Base-by-base conservation (phyloP, 192 early-diverging fungal species). In the Backusella tuberculispora region DNA sequence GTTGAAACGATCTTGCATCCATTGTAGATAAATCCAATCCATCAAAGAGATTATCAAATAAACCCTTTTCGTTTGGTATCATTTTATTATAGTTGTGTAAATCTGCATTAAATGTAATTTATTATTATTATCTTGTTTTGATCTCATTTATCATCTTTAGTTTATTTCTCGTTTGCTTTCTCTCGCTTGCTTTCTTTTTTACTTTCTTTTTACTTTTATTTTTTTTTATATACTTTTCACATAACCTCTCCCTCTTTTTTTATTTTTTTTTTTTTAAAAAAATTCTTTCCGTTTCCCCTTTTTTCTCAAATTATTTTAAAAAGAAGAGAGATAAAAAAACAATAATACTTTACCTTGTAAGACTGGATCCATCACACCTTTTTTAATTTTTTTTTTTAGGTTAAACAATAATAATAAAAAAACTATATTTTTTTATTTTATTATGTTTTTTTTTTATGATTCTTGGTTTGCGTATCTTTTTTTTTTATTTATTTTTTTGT, bases 51-150 rank as follows among this genome's bases (percentile, higher is more conserved):
- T 60, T 60, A 60, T 60, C 53, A 60, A 60, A 60, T 60, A 60
- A 60, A 60, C 53, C 53, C 10, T 60, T 60, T 12, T 60, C 53
- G 53, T 60, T 60, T 60, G 53, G 53, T 60, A 60, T 60, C 53
- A 60, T 60, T 60, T 60, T 60, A 60, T 60, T 60, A 60, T 60
- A 60, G 24, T 60, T 60, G 53, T 60, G 53, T 60, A 60, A 60
- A 60, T 60, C 53, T 60, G 53, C 53, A 60, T 60, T 60, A 60
- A 60, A 60, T 24, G 12, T 60, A 60, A 53, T 53, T 60, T 60
- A 60, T 60, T 24, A 60, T 60, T 26, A 53, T 60, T 26, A 26
- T 60, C 21, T 60, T 60, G 10, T 12, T 60, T 60, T 60, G 24
- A 26, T 26, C 21, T 26, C 24, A 26, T 56, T 60, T 24, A 60